phyloP scores from a whole-genome alignment of 2,329 filamentous ascomycete genomes.

The Arthrinium puccinioides region DNA sequence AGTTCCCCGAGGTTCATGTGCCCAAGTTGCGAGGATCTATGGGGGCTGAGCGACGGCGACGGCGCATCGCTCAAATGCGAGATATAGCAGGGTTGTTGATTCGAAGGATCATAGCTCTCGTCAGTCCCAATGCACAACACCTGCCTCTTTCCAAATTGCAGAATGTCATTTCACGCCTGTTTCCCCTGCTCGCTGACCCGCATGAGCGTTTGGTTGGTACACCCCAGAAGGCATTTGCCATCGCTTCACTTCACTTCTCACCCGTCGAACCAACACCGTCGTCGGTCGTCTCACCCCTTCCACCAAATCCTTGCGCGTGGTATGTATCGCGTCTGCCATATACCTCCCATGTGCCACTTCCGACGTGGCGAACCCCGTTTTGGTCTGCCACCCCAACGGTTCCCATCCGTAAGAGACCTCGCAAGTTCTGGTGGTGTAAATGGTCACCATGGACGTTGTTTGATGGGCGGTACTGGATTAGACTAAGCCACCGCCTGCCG shows the following conservation, averaged over 20 bases:
- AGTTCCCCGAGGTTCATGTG: constrained; percentile 31
- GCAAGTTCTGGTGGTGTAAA: constrained; percentile 9
- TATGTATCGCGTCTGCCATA: constrained; percentile 40
- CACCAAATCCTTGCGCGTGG: constrained; percentile 26
- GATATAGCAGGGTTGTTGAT: constrained; percentile 38
- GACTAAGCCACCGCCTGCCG: constrained; percentile 34
- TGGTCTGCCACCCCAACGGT: constrained; percentile 7
- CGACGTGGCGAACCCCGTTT: constrained; percentile 14
- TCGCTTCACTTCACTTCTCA: constrained; percentile 40
- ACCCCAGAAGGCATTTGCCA: constrained; percentile 37
- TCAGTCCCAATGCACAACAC: constrained; percentile 39
- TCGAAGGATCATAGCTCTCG: constrained; percentile 40
- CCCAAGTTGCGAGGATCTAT: constrained; percentile 11
- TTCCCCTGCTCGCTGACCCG: constrained; percentile 33
- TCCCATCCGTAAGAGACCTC: too few relatives aligned
- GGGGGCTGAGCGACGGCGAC: constrained; percentile 12
- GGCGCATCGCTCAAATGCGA: constrained; percentile 28
- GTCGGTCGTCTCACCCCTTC: constrained; percentile 3
- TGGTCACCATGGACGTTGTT: constrained; percentile 35
- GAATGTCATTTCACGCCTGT: constrained; percentile 37
- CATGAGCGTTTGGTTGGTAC: constrained; percentile 3
- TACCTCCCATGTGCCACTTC: constrained; percentile 27
- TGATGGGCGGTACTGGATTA: constrained; percentile 58
- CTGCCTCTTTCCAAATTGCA: constrained; percentile 36
- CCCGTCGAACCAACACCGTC: constrained; percentile 21